Conservation (phyloP, 495 filamentous ascomycete genomes). For the Beverwykella pulmonaria region DNA sequence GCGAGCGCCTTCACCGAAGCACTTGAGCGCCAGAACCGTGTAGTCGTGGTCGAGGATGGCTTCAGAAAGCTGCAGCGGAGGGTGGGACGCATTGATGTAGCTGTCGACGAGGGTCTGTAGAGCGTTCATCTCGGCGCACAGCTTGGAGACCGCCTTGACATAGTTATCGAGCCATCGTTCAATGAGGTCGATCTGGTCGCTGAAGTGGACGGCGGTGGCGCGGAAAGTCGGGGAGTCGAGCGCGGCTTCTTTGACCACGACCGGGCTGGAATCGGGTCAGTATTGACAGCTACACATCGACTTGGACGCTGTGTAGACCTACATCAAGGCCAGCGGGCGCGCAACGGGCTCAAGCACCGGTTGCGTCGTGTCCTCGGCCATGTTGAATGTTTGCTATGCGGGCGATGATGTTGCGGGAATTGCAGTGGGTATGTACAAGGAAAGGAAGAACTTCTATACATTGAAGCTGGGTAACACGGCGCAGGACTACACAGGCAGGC, state of each 20-base stretch:
- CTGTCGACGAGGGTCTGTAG: constrained; percentile 70
- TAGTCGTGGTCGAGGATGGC: constrained; percentile 93
- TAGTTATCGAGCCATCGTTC: constrained; percentile 94
- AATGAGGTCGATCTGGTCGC: constrained; percentile 86
- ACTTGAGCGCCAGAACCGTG: constrained; percentile 80
- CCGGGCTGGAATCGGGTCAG: constrained; percentile 59
- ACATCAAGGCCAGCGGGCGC: constrained; percentile 40
- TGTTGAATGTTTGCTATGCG: constrained; percentile 4
- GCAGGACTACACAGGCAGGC: neutral
- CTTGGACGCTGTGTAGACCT: constrained; percentile 3
- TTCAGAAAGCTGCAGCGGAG: constrained; percentile 72
- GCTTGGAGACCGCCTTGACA: constrained; percentile 72
- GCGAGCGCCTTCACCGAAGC: constrained; percentile 78
- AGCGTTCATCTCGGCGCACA: constrained; percentile 70
- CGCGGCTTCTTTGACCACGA: constrained; percentile 87
- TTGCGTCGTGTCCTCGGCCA: constrained; percentile 28
- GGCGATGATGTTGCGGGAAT: neutral
- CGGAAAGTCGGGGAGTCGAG: constrained; percentile 96
- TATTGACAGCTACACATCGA: neutral
- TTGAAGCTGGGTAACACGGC: constrained; percentile 23
- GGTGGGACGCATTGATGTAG: constrained; percentile 72
- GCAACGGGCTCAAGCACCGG: constrained; percentile 29
- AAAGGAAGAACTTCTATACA: constrained; percentile 12
- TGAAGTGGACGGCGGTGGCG: constrained; percentile 82
- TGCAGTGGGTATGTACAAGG: neutral